These are phyloP conservation scores for Podila horticola DNA, from an alignment of 192 early-diverging fungal species.

Conservation along the genomic window DNA sequence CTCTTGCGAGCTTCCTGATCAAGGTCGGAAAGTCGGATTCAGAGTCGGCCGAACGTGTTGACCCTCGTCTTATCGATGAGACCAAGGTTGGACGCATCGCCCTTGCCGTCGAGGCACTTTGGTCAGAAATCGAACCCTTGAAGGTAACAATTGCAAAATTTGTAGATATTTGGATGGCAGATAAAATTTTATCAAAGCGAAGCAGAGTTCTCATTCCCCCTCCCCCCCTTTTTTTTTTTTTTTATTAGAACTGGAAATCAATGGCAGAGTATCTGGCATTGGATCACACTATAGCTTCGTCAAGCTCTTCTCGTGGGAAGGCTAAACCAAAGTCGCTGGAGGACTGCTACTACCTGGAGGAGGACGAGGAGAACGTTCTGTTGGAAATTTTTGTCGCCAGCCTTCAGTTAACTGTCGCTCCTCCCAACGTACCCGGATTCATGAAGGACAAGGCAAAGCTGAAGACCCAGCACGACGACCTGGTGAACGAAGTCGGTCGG, in stretches of 20 bases:
- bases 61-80: conserved; percentile 37
- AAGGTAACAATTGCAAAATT: conserved; percentile 14
- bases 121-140: conserved; percentile 42
- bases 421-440: conserved; percentile 37
- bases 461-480: conserved; percentile 50
- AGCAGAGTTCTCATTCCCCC: neutral
- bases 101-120: conserved; percentile 54
- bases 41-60: conserved; percentile 13
- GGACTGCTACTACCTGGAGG: conserved; percentile 54
- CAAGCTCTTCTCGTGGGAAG: conserved; percentile 1
- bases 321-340: conserved; percentile 24
- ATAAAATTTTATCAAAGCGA: too few species aligned
- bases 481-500: conserved; percentile 54
- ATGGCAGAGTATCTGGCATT: conserved; percentile 61
- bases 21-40: conserved; percentile 34
- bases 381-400: conserved; percentile 59
- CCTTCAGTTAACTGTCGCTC: conserved; percentile 44
- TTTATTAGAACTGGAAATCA: conserved; percentile 57
- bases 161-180: neutral
- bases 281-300: conserved; percentile 30
- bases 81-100: conserved; percentile 51
- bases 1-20: conserved; percentile 56
- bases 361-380: conserved; percentile 65
- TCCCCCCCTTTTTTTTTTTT: neutral
- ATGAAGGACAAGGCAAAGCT: conserved; percentile 48